phyloP scores from a whole-genome alignment of 2,329 filamentous ascomycete genomes.

The Proliferodiscus dingleyae region DNA sequence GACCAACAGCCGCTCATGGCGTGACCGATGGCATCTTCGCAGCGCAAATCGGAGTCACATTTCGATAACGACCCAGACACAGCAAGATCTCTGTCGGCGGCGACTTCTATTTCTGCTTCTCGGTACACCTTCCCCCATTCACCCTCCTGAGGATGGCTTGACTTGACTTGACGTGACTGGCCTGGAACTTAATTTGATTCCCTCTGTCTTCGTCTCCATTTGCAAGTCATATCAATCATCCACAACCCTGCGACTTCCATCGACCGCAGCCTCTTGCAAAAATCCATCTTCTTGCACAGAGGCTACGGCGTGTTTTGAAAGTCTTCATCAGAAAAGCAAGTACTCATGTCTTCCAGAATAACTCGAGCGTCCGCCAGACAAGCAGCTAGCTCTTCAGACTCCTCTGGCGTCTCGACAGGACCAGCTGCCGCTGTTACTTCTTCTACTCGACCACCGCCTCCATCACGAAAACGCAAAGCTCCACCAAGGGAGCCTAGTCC shows the following conservation, averaged over 20 bases:
- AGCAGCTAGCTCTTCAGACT: slow-evolving; percentile 54
- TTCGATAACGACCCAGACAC: slow-evolving; percentile 16
- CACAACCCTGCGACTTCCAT: slow-evolving; percentile 5
- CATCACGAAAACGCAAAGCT: slow-evolving; percentile 73
- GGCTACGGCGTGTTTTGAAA: slow-evolving; percentile 12
- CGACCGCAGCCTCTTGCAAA: slow-evolving; percentile 11
- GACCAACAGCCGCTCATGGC: slow-evolving; percentile 7
- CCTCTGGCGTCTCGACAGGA: slow-evolving; percentile 35
- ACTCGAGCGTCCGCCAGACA: slow-evolving; percentile 92
- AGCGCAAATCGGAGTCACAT: slow-evolving; percentile 12
- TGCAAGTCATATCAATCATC: slow-evolving; percentile 1
- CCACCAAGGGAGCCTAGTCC: slow-evolving; percentile 48
- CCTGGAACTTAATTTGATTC: no score
- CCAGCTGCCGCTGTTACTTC: slow-evolving; percentile 30
- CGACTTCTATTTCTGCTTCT: slow-evolving; percentile 14
- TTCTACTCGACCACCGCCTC: slow-evolving; percentile 41
- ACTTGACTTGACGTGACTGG: no score
- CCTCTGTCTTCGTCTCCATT: background rate
- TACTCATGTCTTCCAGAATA: slow-evolving; percentile 94
- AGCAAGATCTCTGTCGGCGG: slow-evolving; percentile 8
- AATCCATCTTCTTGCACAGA: slow-evolving; percentile 15
- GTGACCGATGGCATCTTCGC: slow-evolving; percentile 15
- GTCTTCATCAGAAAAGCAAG: slow-evolving; percentile 16
- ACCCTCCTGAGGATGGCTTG: slow-evolving; percentile 6
- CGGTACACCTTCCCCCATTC: slow-evolving; percentile 19